Percentiles rank a stretch among this genome's conserved stretches.
phyloP scores from a whole-genome alignment of 2,329 filamentous ascomycete species.

The Aspergillus novofumigatus region DNA sequence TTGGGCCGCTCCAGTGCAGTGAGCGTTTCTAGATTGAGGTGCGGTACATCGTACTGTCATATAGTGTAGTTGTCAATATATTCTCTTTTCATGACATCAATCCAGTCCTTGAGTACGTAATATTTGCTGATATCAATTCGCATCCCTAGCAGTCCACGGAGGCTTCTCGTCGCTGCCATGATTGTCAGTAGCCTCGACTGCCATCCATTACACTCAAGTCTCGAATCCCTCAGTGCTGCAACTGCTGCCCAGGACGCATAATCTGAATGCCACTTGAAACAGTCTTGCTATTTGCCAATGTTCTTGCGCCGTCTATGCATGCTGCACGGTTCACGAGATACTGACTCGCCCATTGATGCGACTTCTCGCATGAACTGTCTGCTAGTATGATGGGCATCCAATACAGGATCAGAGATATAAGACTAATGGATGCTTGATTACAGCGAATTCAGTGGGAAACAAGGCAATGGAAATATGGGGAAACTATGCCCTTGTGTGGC shows the following conservation, averaged over 20 bases:
- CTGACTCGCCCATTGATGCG: not conserved
- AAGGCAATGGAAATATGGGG: not conserved
- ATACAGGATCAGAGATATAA: not conserved
- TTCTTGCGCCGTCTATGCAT: not conserved
- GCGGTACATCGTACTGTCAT: constrained; percentile 23
- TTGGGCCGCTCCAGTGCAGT: constrained; percentile 13
- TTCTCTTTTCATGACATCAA: constrained; percentile 3
- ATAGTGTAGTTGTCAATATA: not conserved
- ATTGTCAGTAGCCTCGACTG: not conserved
- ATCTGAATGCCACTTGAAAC: not conserved
- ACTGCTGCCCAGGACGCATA: not conserved
- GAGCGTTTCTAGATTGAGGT: constrained; percentile 27
- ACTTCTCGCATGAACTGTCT: not conserved
- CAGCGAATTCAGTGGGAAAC: not conserved
- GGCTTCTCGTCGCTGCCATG: not conserved
- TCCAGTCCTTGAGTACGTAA: not conserved
- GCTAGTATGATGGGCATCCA: not conserved
- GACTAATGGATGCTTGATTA: not conserved
- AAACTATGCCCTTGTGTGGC: not conserved
- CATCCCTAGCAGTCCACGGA: not conserved
- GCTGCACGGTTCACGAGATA: not conserved
- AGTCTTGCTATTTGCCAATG: not conserved
- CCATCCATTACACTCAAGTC: not conserved
- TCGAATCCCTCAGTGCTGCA: not conserved
- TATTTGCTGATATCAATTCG: not conserved